These are phyloP conservation scores for Cryptosporidium xiaoi DNA, from an alignment of 169 alveolate genomes.

Conservation along the genomic window DNA sequence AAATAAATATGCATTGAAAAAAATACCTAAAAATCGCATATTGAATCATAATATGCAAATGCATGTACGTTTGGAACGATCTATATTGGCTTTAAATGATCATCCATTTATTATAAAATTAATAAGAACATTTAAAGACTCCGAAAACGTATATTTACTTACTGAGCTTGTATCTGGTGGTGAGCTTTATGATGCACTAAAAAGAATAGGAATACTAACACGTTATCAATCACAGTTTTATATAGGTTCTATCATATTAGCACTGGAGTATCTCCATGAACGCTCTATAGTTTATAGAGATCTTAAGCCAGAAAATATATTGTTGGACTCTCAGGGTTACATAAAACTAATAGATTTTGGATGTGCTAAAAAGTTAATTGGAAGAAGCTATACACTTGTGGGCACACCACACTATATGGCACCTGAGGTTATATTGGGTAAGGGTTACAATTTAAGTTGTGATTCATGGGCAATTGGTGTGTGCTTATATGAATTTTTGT, in stretches of 20 bases:
- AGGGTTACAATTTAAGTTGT: constrained; percentile 95
- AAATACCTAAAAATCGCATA: constrained; percentile 86
- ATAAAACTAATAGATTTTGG: constrained; percentile 95
- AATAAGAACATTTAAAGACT: constrained; percentile 91
- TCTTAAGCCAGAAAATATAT: constrained; percentile 97
- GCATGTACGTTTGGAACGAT: constrained; percentile 90
- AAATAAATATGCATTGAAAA: constrained; percentile 90
- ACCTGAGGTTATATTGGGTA: constrained; percentile 93
- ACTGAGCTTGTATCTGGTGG: constrained; percentile 94
- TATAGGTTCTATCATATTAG: constrained; percentile 88
- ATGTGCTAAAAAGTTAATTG: constrained; percentile 92
- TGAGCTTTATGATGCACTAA: constrained; percentile 92
- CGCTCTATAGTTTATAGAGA: constrained; percentile 94
- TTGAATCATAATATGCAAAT: constrained; percentile 86
- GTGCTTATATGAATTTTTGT: constrained; percentile 96
- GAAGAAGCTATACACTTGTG: constrained; percentile 92
- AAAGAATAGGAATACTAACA: constrained; percentile 89
- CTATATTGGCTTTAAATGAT: constrained; percentile 93
- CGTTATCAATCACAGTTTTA: constrained; percentile 92
- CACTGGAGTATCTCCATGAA: constrained; percentile 93
- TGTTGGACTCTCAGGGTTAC: constrained; percentile 95
- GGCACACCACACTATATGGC: constrained; percentile 98
- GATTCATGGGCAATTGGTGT: constrained; percentile 99
- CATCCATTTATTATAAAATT: constrained; percentile 93
- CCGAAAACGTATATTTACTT: constrained; percentile 88